Evolutionary conservation across 257 asterid genomes (phyloP).

Genomic region (Lycium ferocissimum): DNA sequence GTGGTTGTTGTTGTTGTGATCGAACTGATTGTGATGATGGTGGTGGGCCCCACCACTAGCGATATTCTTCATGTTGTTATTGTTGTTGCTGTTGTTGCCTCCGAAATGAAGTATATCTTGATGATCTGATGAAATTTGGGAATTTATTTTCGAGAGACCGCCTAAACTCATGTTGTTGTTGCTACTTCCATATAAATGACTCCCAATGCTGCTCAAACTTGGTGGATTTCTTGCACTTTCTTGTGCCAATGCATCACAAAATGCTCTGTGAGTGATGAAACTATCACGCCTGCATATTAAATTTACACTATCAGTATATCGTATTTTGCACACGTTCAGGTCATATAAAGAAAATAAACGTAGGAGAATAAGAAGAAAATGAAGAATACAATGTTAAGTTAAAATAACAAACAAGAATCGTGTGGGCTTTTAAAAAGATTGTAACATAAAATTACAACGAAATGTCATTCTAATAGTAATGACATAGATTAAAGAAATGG

Average conservation of each 20-base stretch:
- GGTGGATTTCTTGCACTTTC: conserved; percentile 77
- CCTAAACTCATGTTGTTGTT: conserved; percentile 46
- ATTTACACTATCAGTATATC: neutral
- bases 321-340: neutral
- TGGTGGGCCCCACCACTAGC: neutral
- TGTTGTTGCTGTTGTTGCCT: neutral
- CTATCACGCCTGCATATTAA: neutral
- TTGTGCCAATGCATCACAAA: conserved; percentile 92
- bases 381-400: too few relatives aligned
- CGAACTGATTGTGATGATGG: conserved; percentile 22
- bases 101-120: conserved; percentile 13
- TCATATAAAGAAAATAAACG: neutral
- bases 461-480: neutral
- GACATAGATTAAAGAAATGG: neutral
- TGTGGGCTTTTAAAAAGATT: too few relatives aligned
- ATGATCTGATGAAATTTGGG: neutral
- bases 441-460: too few relatives aligned
- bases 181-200: conserved; percentile 45
- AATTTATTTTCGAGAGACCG: conserved; percentile 57
- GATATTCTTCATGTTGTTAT: neutral
- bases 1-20: conserved; percentile 41
- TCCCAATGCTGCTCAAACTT: conserved; percentile 60
- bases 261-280: conserved; percentile 46
- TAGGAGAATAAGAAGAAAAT: too few relatives aligned
- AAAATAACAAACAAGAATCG: neutral